phyloP scores from a whole-genome alignment of 768 basidiomycete genomes.

The Strobilomyces echinocephalus region DNA sequence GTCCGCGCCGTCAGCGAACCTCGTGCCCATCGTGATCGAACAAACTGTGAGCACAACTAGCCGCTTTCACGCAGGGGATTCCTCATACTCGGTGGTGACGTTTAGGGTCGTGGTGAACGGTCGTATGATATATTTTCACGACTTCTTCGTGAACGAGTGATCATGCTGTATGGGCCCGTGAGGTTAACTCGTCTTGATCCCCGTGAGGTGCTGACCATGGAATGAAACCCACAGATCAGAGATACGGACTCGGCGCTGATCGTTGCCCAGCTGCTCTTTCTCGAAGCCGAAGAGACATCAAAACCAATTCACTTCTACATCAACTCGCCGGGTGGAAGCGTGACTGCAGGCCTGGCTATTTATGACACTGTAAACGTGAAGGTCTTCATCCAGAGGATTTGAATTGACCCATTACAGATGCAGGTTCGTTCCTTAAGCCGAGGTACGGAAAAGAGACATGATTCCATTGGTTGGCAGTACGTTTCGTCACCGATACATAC shows the following conservation, averaged over 20 bases:
- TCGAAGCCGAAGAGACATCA: slow-evolving; percentile 92
- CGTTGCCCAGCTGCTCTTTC: slow-evolving; percentile 89
- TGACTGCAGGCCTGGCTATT: slow-evolving; percentile 93
- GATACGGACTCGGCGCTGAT: slow-evolving; percentile 85
- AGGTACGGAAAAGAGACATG: slow-evolving; percentile 11
- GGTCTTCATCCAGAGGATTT: slow-evolving; percentile 4
- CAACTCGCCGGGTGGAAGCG: slow-evolving; percentile 94
- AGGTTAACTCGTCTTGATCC: slow-evolving; percentile 26
- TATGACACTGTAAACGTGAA: slow-evolving; percentile 81
- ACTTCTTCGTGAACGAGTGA: slow-evolving; percentile 85
- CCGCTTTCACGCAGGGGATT: slow-evolving; percentile 5
- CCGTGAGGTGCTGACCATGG: slow-evolving; percentile 6
- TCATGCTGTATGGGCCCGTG: slow-evolving; percentile 93
- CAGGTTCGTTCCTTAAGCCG: slow-evolving; percentile 44
- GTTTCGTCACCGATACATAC: slow-evolving; percentile 94
- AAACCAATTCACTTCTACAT: slow-evolving; percentile 97
- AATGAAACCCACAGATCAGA: slow-evolving; percentile 55
- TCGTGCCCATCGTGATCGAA: slow-evolving; percentile 92
- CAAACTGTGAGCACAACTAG: slow-evolving; percentile 60
- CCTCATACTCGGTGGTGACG: slow-evolving; percentile 14
- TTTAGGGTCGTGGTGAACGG: slow-evolving; percentile 76
- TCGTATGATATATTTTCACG: slow-evolving; percentile 97
- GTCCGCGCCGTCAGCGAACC: slow-evolving; percentile 47
- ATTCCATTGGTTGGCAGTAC: slow-evolving; percentile 49
- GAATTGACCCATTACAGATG: slow-evolving; percentile 47